Conservation (phyloP, 495 filamentous ascomycete genomes). For the Aspergillus carlsbadensis region DNA sequence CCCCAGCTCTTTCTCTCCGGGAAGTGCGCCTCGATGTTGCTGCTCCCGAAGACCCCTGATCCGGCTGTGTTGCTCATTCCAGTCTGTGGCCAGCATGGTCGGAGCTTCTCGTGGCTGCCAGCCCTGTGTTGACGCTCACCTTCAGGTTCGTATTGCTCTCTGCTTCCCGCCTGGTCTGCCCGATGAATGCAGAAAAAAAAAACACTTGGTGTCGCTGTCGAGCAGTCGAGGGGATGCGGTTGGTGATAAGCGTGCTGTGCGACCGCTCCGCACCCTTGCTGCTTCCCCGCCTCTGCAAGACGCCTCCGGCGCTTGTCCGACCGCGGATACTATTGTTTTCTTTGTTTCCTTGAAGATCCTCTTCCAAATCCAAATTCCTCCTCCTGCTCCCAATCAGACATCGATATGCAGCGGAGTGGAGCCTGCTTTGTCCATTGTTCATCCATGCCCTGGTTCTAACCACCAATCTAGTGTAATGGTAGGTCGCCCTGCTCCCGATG, state of each 20-base stretch:
- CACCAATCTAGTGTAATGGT: constrained; percentile 29
- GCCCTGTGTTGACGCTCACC: constrained; percentile 26
- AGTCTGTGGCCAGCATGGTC: constrained; percentile 34
- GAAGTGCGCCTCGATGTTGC: constrained; percentile 15
- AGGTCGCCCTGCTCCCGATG: constrained; percentile 31
- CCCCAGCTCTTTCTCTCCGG: background rate
- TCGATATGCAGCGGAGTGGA: background rate
- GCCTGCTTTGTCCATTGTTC: background rate
- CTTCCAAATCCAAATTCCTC: background rate
- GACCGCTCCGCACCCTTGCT: background rate
- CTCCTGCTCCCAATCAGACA: background rate
- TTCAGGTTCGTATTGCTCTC: constrained; percentile 23
- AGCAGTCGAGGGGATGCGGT: background rate
- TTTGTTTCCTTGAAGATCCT: background rate
- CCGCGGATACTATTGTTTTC: background rate
- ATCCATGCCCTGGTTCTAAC: background rate
- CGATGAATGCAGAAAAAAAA: background rate
- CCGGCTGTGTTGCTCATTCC: constrained; percentile 9
- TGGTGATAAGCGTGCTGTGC: background rate
- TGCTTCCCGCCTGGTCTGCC: background rate
- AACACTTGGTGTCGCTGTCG: background rate
- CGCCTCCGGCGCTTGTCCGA: background rate
- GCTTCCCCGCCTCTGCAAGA: background rate
- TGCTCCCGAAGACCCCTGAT: constrained; percentile 8
- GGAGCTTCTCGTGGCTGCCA: constrained; percentile 43